Conservation (phyloP, 129 eudicot species). For the Calendula officinalis region DNA sequence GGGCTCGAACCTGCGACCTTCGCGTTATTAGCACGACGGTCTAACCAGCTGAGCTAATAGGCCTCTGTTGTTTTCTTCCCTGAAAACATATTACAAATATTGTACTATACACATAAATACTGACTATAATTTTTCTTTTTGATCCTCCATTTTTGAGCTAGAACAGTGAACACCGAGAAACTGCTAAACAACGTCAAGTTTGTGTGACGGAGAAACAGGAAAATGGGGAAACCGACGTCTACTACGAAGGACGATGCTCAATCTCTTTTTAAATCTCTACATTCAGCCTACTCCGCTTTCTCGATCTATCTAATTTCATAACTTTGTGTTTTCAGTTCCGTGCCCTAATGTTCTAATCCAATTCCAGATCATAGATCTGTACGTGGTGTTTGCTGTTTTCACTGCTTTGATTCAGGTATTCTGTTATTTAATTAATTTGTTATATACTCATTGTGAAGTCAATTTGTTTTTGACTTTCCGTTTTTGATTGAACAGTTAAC, state of each 20-base stretch:
- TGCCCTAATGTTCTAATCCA: background rate
- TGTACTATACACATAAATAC: background rate
- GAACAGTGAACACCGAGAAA: no score
- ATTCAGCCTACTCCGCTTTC: slow-evolving; percentile 66
- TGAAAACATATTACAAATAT: no score
- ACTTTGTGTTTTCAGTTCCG: no score
- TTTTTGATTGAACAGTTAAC: background rate
- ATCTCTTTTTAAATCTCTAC: slow-evolving; percentile 72
- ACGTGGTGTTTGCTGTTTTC: slow-evolving; percentile 56
- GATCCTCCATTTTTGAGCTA: no score
- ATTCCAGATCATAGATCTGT: slow-evolving; percentile 77
- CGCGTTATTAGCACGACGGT: slow-evolving; percentile 92
- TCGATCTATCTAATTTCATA: background rate
- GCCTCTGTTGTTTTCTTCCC: slow-evolving; percentile 24
- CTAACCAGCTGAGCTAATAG: slow-evolving; percentile 93
- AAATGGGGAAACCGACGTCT: slow-evolving; percentile 16
- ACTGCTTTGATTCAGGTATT: slow-evolving; percentile 78
- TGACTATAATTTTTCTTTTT: no score
- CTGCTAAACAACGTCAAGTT: no score
- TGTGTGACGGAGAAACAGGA: background rate
- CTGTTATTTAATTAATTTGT: no score
- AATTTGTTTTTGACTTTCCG: background rate
- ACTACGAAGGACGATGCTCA: slow-evolving; percentile 67
- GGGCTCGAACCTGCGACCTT: slow-evolving; percentile 97
- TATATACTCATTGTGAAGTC: no score